These are phyloP conservation scores for Exidia glandulosa DNA, from an alignment of 768 basidiomycete genomes.

Conservation along the genomic window DNA sequence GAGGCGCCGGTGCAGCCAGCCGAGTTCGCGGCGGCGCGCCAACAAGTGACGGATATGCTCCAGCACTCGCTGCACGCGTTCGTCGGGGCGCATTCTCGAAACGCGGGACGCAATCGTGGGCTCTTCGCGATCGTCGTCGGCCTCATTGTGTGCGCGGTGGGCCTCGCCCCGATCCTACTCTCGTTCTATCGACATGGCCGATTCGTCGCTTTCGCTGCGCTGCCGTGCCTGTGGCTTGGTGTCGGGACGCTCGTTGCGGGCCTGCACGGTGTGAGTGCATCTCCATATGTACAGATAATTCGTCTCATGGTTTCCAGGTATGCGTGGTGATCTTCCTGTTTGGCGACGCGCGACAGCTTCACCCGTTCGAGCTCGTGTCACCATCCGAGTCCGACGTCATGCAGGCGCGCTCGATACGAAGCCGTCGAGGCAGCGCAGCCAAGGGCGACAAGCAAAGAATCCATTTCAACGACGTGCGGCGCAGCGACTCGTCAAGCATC, in stretches of 20 bases:
- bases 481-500: background rate
- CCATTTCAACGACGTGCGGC: background rate
- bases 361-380: constrained; percentile 9
- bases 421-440: background rate
- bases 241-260: constrained; percentile 9
- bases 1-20: background rate
- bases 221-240: constrained; percentile 12
- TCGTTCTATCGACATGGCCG: constrained; percentile 1
- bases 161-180: constrained; percentile 9
- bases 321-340: constrained; percentile 13
- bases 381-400: constrained; percentile 1
- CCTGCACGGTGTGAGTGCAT: constrained; percentile 8
- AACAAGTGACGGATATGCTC: background rate
- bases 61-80: constrained; percentile 1
- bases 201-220: constrained; percentile 6
- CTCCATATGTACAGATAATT: background rate
- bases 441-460: background rate
- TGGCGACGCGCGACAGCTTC: constrained; percentile 13
- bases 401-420: background rate
- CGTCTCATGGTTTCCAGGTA: background rate
- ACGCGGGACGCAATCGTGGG: constrained; percentile 9
- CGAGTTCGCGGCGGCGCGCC: background rate
- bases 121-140: constrained; percentile 9
- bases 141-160: constrained; percentile 6
- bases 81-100: constrained; percentile 5